A percentile compares a stretch with the other conserved stretches of the same genome.
Conservation (phyloP, 345 rosid species). For the Eucalyptus polyanthemos region DNA sequence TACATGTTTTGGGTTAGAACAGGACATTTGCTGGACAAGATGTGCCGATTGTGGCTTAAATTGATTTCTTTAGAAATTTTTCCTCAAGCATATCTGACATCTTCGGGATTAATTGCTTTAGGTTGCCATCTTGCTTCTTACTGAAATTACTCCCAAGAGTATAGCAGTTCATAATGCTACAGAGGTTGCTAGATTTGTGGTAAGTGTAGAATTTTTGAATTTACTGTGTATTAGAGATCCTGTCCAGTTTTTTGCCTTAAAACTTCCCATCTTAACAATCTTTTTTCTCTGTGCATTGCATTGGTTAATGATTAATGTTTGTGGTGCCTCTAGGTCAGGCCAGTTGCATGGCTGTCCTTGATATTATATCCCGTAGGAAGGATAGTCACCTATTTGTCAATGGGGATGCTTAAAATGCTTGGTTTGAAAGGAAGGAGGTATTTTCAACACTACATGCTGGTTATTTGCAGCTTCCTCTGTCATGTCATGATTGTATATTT, state of each 20-base stretch:
- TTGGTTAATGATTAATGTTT: conserved; percentile 17
- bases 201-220: conserved; percentile 15
- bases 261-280: background rate
- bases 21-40: background rate
- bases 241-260: background rate
- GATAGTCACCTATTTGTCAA: conserved; percentile 80
- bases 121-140: conserved; percentile 90
- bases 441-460: background rate
- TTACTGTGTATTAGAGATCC: background rate
- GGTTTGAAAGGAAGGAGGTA: conserved; percentile 97
- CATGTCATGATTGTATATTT: background rate
- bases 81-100: background rate
- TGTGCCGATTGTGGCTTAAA: background rate
- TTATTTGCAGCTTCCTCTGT: background rate
- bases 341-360: conserved; percentile 99
- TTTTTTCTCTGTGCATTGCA: background rate
- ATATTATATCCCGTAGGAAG: conserved; percentile 93
- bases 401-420: conserved; percentile 95
- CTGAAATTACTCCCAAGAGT: conserved; percentile 99
- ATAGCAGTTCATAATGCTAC: conserved; percentile 93
- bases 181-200: conserved; percentile 95
- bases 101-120: background rate
- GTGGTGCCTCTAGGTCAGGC: conserved; percentile 80
- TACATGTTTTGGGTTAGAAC: background rate
- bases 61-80: background rate